A percentile compares a stretch with the other conserved stretches of the same genome.
Evolutionary conservation across 306 rosid genomes (phyloP).

Genomic region (Albizia julibrissin): DNA sequence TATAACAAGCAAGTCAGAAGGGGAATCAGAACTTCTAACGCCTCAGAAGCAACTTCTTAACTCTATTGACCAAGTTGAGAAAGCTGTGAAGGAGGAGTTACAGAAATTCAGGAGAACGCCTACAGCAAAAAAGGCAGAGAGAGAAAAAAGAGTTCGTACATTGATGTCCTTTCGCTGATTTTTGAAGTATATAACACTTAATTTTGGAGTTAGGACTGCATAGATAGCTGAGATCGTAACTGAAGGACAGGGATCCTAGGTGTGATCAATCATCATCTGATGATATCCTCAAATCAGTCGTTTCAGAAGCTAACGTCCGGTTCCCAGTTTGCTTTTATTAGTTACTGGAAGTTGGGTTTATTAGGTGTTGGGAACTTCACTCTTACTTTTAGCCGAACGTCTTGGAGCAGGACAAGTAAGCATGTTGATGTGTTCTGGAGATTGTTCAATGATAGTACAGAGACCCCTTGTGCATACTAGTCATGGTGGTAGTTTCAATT

Average conservation of each 20-base stretch:
- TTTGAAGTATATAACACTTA: neutral
- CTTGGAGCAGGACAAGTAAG: conserved; percentile 30
- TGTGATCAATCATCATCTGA: neutral
- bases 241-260: neutral
- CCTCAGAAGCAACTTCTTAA: conserved; percentile 81
- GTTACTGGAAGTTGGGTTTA: conserved; percentile 10
- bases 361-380: neutral
- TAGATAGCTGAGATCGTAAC: neutral
- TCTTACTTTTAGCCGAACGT: conserved; percentile 27
- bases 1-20: conserved; percentile 39
- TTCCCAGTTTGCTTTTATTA: conserved; percentile 25
- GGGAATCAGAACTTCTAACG: conserved; percentile 50
- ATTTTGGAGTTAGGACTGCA: neutral
- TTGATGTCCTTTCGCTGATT: conserved; percentile 90
- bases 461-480: conserved; percentile 43
- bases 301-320: neutral
- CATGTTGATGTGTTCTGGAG: neutral
- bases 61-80: conserved; percentile 69
- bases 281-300: neutral
- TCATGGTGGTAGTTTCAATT: neutral
- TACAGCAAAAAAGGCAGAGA: conserved; percentile 67
- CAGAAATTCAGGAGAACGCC: conserved; percentile 72
- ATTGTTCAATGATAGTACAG: neutral
- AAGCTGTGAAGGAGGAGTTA: conserved; percentile 64
- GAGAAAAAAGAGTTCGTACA: conserved; percentile 63